Evolutionary conservation across 257 asterid species (phyloP).

Genomic region (Solanum chilense): DNA sequence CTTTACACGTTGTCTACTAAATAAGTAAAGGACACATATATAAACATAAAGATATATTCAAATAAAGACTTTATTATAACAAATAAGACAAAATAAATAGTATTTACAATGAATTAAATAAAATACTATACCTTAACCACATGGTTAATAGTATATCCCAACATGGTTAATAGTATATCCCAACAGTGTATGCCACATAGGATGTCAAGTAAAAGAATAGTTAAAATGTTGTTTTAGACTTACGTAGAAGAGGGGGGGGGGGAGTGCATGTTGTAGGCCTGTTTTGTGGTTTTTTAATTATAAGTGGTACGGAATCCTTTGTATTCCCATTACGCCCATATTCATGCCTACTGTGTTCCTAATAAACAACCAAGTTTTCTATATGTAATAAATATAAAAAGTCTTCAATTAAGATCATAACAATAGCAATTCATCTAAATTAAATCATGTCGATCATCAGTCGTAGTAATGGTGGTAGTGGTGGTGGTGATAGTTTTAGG

Average conservation of each 20-base stretch:
- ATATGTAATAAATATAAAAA: background rate
- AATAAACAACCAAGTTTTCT: background rate
- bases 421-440: background rate
- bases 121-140: no score
- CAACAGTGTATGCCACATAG: no score
- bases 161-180: no score
- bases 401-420: background rate
- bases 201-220: no score
- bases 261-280: background rate
- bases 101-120: no score
- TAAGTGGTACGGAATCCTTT: background rate
- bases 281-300: background rate
- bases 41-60: no score
- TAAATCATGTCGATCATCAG: background rate
- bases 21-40: no score
- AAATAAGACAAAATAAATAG: no score
- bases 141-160: no score
- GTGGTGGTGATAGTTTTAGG: background rate
- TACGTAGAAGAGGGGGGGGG: no score
- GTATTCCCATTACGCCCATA: background rate
- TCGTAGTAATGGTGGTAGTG: background rate
- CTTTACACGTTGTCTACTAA: no score
- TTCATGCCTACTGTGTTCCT: background rate
- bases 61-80: no score
- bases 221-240: background rate